Conservation (phyloP, 2,329 filamentous ascomycete species). For the Neobulgaria alba region DNA sequence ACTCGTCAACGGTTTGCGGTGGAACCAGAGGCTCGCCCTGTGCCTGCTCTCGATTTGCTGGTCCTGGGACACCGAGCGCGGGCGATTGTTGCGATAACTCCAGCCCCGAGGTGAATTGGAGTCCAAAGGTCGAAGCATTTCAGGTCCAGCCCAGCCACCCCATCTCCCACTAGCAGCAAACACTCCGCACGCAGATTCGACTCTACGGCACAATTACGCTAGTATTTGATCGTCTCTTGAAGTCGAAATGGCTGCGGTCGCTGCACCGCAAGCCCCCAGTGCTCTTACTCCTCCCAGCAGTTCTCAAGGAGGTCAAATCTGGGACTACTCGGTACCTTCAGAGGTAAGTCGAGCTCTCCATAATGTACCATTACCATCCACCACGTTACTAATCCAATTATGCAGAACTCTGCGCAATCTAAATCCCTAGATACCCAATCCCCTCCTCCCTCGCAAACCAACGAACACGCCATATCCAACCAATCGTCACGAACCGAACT, state of each 20-base stretch:
- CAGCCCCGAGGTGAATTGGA: too few relatives aligned
- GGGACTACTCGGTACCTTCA: conserved; percentile 26
- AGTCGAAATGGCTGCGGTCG: conserved; percentile 29
- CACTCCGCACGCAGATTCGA: too few relatives aligned
- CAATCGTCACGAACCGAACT: conserved; percentile 20
- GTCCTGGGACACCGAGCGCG: too few relatives aligned
- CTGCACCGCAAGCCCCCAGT: conserved; percentile 26
- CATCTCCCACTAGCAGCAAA: too few relatives aligned
- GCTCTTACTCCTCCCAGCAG: conserved; percentile 26
- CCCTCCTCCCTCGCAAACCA: conserved; percentile 19
- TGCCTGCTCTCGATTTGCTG: too few relatives aligned
- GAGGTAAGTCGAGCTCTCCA: conserved; percentile 23
- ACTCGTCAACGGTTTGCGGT: too few relatives aligned
- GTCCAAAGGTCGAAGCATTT: too few relatives aligned
- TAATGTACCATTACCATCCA: background rate
- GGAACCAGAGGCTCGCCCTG: too few relatives aligned
- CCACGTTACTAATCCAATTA: background rate
- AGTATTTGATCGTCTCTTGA: too few relatives aligned
- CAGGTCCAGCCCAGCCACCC: too few relatives aligned
- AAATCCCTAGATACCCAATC: conserved; percentile 10
- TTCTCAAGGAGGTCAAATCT: conserved; percentile 24
- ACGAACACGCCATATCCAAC: conserved; percentile 15
- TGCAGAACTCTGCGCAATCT: conserved; percentile 9
- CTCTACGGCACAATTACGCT: too few relatives aligned
- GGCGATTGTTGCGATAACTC: too few relatives aligned